These are phyloP conservation scores for Trypanosoma platydactyli DNA, from an alignment of 208 protist genomes.

Conservation along the genomic window DNA sequence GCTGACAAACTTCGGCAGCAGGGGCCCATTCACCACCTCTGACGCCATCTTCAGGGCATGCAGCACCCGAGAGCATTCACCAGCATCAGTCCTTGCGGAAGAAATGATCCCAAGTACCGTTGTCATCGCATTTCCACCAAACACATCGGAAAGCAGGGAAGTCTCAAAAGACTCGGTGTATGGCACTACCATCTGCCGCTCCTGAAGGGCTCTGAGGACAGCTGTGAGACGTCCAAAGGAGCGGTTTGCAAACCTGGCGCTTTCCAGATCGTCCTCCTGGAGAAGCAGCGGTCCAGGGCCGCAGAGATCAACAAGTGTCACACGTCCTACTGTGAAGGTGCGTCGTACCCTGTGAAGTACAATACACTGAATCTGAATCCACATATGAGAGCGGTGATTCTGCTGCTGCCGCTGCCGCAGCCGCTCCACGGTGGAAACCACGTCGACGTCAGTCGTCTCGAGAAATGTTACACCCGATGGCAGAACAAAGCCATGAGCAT, in stretches of 20 bases:
- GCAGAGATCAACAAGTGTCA: slow-evolving; percentile 54
- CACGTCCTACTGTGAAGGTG: slow-evolving; percentile 32
- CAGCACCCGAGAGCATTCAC: slow-evolving; percentile 30
- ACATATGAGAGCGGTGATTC: slow-evolving; percentile 44
- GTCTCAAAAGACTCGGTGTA: slow-evolving; percentile 39
- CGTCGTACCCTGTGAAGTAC: slow-evolving; percentile 36
- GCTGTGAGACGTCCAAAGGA: slow-evolving; percentile 30
- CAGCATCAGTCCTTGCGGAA: slow-evolving; percentile 19
- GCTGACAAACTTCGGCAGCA: slow-evolving; percentile 38
- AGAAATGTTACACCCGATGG: slow-evolving; percentile 33
- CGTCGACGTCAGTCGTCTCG: slow-evolving; percentile 31
- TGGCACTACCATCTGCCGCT: slow-evolving; percentile 21
- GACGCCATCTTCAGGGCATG: slow-evolving; percentile 30
- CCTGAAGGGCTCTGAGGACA: slow-evolving; percentile 25
- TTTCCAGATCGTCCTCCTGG: slow-evolving; percentile 47
- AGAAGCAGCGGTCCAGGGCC: slow-evolving; percentile 30
- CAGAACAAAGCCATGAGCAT: slow-evolving; percentile 36
- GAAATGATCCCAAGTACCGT: slow-evolving; percentile 37
- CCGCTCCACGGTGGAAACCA: slow-evolving; percentile 28
- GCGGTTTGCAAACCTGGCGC: slow-evolving; percentile 45
- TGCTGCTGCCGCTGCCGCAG: slow-evolving; percentile 31
- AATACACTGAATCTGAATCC: slow-evolving; percentile 54
- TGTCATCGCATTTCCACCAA: slow-evolving; percentile 54
- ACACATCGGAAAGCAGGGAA: slow-evolving; percentile 43
- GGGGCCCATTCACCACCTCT: slow-evolving; percentile 39